These are phyloP conservation scores for Aspergillus indologenus DNA, from an alignment of 495 filamentous ascomycete species.

Conservation along the genomic window DNA sequence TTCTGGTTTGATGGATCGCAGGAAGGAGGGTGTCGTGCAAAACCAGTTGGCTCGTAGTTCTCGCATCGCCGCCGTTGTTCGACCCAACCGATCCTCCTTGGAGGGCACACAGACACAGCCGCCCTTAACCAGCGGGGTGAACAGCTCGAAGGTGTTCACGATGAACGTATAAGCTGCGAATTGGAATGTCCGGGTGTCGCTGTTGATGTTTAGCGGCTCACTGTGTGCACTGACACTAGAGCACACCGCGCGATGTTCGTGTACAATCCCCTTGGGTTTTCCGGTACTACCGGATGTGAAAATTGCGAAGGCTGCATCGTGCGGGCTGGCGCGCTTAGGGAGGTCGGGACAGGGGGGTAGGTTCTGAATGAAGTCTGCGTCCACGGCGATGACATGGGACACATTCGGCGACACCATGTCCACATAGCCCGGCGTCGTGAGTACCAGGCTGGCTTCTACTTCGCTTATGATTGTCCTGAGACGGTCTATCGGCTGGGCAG, in stretches of 20 bases:
- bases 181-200: slow-evolving; percentile 50
- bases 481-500: slow-evolving; percentile 40
- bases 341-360: slow-evolving; percentile 6
- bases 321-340: slow-evolving; percentile 6
- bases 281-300: slow-evolving; percentile 51
- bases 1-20: slow-evolving; percentile 27
- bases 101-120: slow-evolving; percentile 35
- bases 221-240: slow-evolving; percentile 31
- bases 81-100: slow-evolving; percentile 26
- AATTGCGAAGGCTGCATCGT: slow-evolving; percentile 39
- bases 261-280: slow-evolving; percentile 45
- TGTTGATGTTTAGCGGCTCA: slow-evolving; percentile 29
- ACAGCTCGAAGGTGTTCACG: slow-evolving; percentile 29
- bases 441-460: slow-evolving; percentile 35
- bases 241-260: slow-evolving; percentile 30
- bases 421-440: slow-evolving; percentile 32
- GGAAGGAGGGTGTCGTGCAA: slow-evolving; percentile 30
- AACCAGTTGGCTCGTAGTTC: slow-evolving; percentile 22
- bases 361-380: slow-evolving; percentile 8
- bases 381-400: slow-evolving; percentile 3
- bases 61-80: slow-evolving; percentile 22
- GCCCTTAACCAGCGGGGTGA: slow-evolving; percentile 28
- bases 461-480: slow-evolving; percentile 27
- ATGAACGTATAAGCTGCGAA: slow-evolving; percentile 44
- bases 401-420: not conserved